Evolutionary conservation across 2,329 filamentous ascomycete genomes (phyloP), one percentile per base, ranked within the genome.

Genomic region (Pseudogymnoascus sp.): DNA sequence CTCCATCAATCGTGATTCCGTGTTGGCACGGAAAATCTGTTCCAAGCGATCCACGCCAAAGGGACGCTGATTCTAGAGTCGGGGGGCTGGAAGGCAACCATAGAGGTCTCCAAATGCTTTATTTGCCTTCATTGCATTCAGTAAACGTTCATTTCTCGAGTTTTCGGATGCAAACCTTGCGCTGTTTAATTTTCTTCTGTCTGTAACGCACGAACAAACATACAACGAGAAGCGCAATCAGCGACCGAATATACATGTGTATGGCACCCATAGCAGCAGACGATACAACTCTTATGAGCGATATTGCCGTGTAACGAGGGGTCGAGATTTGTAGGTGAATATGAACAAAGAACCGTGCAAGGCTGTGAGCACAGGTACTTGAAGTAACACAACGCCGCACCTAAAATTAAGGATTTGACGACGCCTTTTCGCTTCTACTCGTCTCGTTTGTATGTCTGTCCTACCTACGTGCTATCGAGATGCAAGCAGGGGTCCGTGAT

Each of bases 41-140:
- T 72, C 67, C 28, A 75, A 66, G 60, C 73, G 67, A 62, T 73
- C 72, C 9, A 75, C 55, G 14, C 73, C 74, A 9, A 72, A 66
- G 12, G 73, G 72, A 67, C 73, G 69, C 61, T 72, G 66, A 60
- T 72, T 72, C 36, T 61, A 62, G 7, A 73, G 63, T 28, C 67
- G 61, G 19, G 69, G 69, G 12, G 70, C 63, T 61, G 68, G 66
- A 33, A 67, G 62, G 30, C 62, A 65, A 12, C 52, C 62, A 58
- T 65, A 55, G 42, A 49, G 23, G 5, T 49, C 42, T n/a, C 22
- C 22, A n/a, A 49, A 8, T 28, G 42, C 42, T n/a, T 49, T 28
- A 9, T 49, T 8, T 49, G 42, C 42, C 23, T 28, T 25, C 3
- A 7, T 49, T 28, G 3, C 3, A 28, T 49, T 49, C 4, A 25